Evolutionary conservation across 2,329 filamentous ascomycete genomes (phyloP).

Genomic region (Hirsutella minnesotensis): DNA sequence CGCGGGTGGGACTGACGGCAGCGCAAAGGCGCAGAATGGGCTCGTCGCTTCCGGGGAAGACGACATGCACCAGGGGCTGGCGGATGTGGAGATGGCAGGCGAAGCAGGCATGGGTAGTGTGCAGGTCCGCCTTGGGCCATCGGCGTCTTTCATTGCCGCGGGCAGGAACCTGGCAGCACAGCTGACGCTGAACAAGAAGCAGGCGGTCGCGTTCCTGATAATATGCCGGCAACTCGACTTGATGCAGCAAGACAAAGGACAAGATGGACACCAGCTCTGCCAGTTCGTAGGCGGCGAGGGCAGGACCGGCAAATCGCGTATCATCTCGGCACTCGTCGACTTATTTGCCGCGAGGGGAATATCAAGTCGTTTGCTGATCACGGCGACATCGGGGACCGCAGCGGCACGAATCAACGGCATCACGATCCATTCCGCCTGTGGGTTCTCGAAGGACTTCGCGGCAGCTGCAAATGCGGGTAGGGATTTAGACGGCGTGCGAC

Average conservation of each 20-base stretch:
- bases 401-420: no score
- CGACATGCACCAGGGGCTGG: neutral
- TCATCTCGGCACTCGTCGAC: neutral
- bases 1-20: neutral
- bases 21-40: neutral
- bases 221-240: conserved; percentile 1
- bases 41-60: neutral
- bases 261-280: neutral
- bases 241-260: neutral
- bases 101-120: neutral
- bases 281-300: neutral
- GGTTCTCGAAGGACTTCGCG: neutral
- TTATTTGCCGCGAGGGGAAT: no score
- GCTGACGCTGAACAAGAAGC: no score
- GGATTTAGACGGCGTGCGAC: no score
- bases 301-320: neutral
- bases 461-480: no score
- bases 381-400: no score
- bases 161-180: neutral
- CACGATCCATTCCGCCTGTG: no score
- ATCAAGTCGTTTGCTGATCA: no score
- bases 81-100: neutral
- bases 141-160: neutral
- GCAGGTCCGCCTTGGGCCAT: neutral
- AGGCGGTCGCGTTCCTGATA: no score